Evolutionary conservation across 2,329 filamentous ascomycete genomes (phyloP).

Genomic region (Hymenoscyphus linearis): DNA sequence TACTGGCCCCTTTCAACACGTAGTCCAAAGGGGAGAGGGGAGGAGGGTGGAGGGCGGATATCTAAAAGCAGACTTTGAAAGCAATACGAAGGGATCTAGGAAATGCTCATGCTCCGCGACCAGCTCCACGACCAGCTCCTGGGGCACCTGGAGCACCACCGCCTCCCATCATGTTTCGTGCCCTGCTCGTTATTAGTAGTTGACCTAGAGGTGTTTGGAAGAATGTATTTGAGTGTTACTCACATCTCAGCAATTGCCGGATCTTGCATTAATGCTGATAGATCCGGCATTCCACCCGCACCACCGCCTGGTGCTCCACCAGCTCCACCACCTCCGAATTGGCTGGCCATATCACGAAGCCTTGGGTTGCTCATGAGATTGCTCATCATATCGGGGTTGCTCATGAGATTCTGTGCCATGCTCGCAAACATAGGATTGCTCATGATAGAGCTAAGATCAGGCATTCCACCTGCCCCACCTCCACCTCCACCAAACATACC

Average conservation of each 20-base stretch:
- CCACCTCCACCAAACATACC: constrained; percentile 65
- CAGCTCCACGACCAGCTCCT: constrained; percentile 5
- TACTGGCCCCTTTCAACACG: not conserved
- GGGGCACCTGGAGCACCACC: not conserved
- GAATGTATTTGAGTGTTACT: not conserved
- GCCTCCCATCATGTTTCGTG: constrained; percentile 8
- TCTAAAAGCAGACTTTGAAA: not conserved
- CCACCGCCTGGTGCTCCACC: constrained; percentile 30
- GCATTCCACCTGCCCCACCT: constrained; percentile 71
- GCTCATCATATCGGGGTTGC: constrained; percentile 86
- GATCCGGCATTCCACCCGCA: constrained; percentile 78
- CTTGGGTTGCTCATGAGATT: constrained; percentile 94
- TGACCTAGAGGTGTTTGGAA: not conserved
- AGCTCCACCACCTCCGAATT: constrained; percentile 57
- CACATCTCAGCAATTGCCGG: constrained; percentile 80
- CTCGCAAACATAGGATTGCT: constrained; percentile 96
- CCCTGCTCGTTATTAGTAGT: not conserved
- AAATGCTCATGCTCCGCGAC: constrained; percentile 2
- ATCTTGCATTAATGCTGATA: constrained; percentile 82
- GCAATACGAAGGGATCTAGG: not conserved
- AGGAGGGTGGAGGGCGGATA: no score
- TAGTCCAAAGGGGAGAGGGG: not conserved
- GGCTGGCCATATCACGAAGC: constrained; percentile 79
- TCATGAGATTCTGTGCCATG: constrained; percentile 98
- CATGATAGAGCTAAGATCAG: constrained; percentile 83